A percentile compares a stretch with the other conserved stretches of the same genome.
phyloP scores from a whole-genome alignment of 176 grass and related monocot species.

The Oryza glaberrima region DNA sequence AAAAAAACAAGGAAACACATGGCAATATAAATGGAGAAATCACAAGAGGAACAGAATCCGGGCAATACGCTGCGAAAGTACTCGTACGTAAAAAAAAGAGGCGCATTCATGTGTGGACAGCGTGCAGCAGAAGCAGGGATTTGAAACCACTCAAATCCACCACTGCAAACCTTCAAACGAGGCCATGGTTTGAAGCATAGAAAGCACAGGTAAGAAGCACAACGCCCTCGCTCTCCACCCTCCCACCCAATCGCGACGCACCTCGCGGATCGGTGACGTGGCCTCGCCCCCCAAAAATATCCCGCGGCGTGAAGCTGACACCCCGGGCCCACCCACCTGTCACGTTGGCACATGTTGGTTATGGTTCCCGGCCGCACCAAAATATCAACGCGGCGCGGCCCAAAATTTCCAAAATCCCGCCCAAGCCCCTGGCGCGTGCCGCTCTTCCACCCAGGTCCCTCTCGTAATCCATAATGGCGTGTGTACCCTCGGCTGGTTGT shows the following conservation, averaged over 20 bases:
- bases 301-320: neutral
- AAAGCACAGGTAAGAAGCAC: slow-evolving; percentile 45
- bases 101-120: neutral
- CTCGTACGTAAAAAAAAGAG: neutral
- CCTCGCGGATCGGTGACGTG: slow-evolving; percentile 87
- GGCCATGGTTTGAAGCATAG: neutral
- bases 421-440: slow-evolving; percentile 39
- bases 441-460: neutral
- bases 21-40: too few relatives aligned
- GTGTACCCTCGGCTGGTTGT: accelerated
- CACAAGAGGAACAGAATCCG: neutral
- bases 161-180: neutral
- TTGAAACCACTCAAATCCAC: neutral
- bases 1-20: neutral
- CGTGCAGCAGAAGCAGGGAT: neutral
- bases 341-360: slow-evolving; percentile 29
- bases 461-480: neutral
- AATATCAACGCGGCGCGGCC: slow-evolving; percentile 34
- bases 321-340: neutral
- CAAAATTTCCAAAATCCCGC: slow-evolving; percentile 60
- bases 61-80: neutral
- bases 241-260: neutral
- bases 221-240: neutral
- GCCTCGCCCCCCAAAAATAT: slow-evolving; percentile 12
- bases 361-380: neutral